These are phyloP conservation scores for Capniomyces stellatus DNA, from an alignment of 371 early-diverging fungal genomes.

Conservation along the genomic window DNA sequence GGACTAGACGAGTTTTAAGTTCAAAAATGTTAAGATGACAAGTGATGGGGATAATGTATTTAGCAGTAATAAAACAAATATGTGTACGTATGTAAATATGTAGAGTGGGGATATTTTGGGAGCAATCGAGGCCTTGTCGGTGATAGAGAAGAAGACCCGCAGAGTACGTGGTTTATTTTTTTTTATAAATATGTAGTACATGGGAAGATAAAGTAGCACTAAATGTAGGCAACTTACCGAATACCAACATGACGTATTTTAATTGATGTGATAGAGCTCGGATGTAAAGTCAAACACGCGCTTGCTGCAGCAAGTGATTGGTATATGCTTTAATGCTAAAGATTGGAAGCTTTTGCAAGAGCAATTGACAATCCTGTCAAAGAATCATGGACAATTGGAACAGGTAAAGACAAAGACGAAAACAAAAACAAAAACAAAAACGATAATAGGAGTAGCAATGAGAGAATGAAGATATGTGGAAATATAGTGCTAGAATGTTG, in stretches of 20 bases:
- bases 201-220: too few species aligned
- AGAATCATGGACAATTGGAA: slow-evolving; percentile 91
- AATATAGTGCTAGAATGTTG: too few species aligned
- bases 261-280: background rate
- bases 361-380: slow-evolving; percentile 69
- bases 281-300: slow-evolving; percentile 56
- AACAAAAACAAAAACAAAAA: too few species aligned
- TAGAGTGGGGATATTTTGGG: slow-evolving; percentile 53
- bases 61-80: background rate
- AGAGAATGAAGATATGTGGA: too few species aligned
- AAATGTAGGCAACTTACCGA: too few species aligned
- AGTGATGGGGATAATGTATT: background rate
- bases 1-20: background rate
- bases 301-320: slow-evolving; percentile 61
- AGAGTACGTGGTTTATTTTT: slow-evolving; percentile 32
- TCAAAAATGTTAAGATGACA: background rate
- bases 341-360: slow-evolving; percentile 85
- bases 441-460: too few species aligned
- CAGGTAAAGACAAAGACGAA: too few species aligned
- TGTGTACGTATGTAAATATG: slow-evolving; percentile 21
- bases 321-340: slow-evolving; percentile 44
- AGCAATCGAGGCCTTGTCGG: slow-evolving; percentile 64
- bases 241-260: too few species aligned
- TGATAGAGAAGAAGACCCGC: slow-evolving; percentile 77
- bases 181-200: too few species aligned